Evolutionary conservation across 1,284 basidiomycete genomes (phyloP).

Genomic region (Sanghuangporus baumii): DNA sequence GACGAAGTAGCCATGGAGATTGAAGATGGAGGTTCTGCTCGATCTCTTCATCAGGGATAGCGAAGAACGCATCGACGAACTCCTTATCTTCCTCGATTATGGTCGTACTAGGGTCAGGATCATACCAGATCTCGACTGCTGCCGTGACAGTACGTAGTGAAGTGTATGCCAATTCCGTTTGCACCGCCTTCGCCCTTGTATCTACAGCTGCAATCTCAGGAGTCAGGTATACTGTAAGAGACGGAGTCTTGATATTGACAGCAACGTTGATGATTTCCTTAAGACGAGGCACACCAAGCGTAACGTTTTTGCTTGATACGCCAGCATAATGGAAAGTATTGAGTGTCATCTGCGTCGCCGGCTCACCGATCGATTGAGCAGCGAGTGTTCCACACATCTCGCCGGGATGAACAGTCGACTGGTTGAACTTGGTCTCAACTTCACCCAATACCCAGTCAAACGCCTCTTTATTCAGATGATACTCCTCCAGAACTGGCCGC

Average conservation of each 20-base stretch:
- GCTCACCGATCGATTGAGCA: constrained; percentile 98
- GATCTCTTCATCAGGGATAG: constrained; percentile 96
- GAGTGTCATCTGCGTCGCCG: constrained; percentile 97
- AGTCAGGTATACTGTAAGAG: constrained; percentile 85
- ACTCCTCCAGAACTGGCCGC: constrained; percentile 79
- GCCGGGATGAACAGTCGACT: constrained; percentile 86
- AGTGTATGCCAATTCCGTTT: constrained; percentile 92
- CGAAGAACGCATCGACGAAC: constrained; percentile 99
- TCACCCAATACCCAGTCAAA: constrained; percentile 99
- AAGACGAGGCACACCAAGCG: constrained; percentile 94
- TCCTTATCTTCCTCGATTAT: constrained; percentile 95
- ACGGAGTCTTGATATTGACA: constrained; percentile 97
- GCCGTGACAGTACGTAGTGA: constrained; percentile 93
- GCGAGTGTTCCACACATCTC: constrained; percentile 99
- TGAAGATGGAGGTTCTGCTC: constrained; percentile 87
- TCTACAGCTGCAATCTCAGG: constrained; percentile 62
- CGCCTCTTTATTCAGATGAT: constrained; percentile 84
- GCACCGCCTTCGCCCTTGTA: constrained; percentile 76
- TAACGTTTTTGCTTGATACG: constrained; percentile 97
- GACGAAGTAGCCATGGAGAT: constrained; percentile 95
- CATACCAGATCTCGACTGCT: constrained; percentile 97
- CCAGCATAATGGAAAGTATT: constrained; percentile 99
- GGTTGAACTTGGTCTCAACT: constrained; percentile 92
- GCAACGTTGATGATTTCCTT: constrained; percentile 99
- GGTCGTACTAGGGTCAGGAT: constrained; percentile 88